Percentiles rank a stretch among this genome's conserved stretches.
Evolutionary conservation across 225 moss, liverwort and hornwort species (phyloP).

Genomic region (Polytrichum commune): DNA sequence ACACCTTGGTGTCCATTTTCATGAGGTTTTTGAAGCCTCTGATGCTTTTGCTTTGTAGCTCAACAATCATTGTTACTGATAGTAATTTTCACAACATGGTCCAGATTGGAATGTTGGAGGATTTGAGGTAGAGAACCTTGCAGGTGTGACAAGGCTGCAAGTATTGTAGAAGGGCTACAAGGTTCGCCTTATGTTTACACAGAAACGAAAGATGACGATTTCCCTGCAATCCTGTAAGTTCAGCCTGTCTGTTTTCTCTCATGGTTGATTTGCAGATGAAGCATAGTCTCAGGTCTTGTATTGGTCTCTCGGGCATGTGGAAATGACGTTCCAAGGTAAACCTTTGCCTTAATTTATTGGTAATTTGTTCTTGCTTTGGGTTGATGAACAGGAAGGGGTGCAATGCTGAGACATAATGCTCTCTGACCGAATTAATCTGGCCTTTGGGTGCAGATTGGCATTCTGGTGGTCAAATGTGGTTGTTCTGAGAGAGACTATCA

Average conservation of each 20-base stretch:
- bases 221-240: constrained; percentile 80
- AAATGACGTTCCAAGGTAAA: constrained; percentile 56
- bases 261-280: constrained; percentile 3
- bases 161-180: constrained; percentile 73
- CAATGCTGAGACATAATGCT: not conserved
- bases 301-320: constrained; percentile 57
- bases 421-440: too few species aligned
- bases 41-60: too few species aligned
- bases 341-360: not conserved
- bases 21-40: too few species aligned
- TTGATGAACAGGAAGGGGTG: not conserved
- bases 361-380: too few species aligned
- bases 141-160: constrained; percentile 74
- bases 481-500: constrained; percentile 35
- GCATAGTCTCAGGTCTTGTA: constrained; percentile 47
- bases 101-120: constrained; percentile 98
- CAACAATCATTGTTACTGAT: too few species aligned
- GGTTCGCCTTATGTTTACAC: constrained; percentile 55
- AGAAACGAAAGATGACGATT: constrained; percentile 47
- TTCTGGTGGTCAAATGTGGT: constrained; percentile 76
- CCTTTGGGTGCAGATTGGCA: constrained; percentile 41
- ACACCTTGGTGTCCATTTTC: too few species aligned
- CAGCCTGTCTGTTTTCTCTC: constrained; percentile 6
- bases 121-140: constrained; percentile 80
- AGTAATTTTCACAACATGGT: too few species aligned